These are phyloP conservation scores for Rhizopus delemar DNA, from an alignment of 371 early-diverging fungal species.

Conservation along the genomic window DNA sequence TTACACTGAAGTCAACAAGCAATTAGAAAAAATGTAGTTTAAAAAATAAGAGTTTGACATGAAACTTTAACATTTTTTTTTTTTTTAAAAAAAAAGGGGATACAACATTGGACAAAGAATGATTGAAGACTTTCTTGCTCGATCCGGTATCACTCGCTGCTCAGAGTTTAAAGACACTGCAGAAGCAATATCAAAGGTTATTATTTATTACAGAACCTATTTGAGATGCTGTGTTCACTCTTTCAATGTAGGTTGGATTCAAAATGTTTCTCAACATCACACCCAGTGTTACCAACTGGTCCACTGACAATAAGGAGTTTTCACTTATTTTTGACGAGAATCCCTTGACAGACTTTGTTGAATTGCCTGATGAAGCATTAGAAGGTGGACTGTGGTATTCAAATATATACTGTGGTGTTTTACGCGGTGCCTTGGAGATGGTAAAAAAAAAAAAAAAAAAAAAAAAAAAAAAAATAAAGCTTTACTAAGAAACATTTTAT, in stretches of 20 bases:
- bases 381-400: slow-evolving; percentile 91
- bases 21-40: slow-evolving; percentile 92
- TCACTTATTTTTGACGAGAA: slow-evolving; percentile 92
- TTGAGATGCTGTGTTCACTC: background rate
- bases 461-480: slow-evolving; percentile 1
- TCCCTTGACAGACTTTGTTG: slow-evolving; percentile 91
- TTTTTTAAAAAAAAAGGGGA: slow-evolving; percentile 67
- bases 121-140: slow-evolving; percentile 95
- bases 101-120: slow-evolving; percentile 95
- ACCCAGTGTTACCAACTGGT: slow-evolving; percentile 81
- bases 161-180: slow-evolving; percentile 89
- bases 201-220: background rate
- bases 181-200: slow-evolving; percentile 86
- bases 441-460: slow-evolving; percentile 38
- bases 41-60: background rate
- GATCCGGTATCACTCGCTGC: slow-evolving; percentile 82
- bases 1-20: slow-evolving; percentile 89
- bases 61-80: background rate
- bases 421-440: slow-evolving; percentile 96
- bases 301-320: slow-evolving; percentile 83
- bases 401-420: slow-evolving; percentile 91
- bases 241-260: slow-evolving; percentile 76
- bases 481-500: background rate
- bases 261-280: slow-evolving; percentile 92
- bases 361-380: slow-evolving; percentile 78